phyloP scores from a whole-genome alignment of 495 filamentous ascomycete species.

The Neurospora sublineolata region DNA sequence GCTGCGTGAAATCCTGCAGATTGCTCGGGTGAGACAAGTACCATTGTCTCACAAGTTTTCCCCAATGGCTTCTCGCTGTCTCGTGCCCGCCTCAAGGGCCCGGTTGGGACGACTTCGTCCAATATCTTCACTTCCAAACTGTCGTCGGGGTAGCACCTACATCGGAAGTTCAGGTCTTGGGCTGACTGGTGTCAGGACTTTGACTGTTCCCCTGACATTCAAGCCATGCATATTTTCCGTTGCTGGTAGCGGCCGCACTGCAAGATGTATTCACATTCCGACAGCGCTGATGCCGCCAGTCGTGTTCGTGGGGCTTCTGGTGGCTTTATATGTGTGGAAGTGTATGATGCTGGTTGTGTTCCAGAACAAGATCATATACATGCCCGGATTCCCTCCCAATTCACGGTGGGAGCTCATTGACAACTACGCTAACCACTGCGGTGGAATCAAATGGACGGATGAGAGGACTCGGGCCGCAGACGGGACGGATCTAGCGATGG shows the following conservation, averaged over 20 bases:
- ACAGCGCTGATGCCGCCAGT: slow-evolving; percentile 49
- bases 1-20: slow-evolving; percentile 10
- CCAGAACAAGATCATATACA: slow-evolving; percentile 79
- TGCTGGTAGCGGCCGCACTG: background rate
- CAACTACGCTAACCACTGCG: slow-evolving; percentile 47
- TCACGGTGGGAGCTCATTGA: slow-evolving; percentile 45
- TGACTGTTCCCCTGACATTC: background rate
- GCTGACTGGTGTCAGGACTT: slow-evolving; percentile 1
- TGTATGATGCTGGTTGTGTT: slow-evolving; percentile 69
- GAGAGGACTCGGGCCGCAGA: slow-evolving; percentile 42
- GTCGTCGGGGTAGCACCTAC: background rate
- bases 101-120: background rate
- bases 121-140: slow-evolving; percentile 6
- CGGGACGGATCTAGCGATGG: slow-evolving; percentile 48
- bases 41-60: slow-evolving; percentile 2
- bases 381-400: slow-evolving; percentile 58
- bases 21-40: slow-evolving; percentile 6
- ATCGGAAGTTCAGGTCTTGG: slow-evolving; percentile 3
- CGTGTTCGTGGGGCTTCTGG: slow-evolving; percentile 53
- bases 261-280: slow-evolving; percentile 36
- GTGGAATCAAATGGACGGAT: slow-evolving; percentile 52
- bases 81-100: background rate
- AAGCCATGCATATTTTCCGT: background rate
- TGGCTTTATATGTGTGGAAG: slow-evolving; percentile 67
- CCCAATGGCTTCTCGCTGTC: slow-evolving; percentile 2